Conservation (phyloP, 23 red algal genomes). For the Gracilaria vermiculophylla region DNA sequence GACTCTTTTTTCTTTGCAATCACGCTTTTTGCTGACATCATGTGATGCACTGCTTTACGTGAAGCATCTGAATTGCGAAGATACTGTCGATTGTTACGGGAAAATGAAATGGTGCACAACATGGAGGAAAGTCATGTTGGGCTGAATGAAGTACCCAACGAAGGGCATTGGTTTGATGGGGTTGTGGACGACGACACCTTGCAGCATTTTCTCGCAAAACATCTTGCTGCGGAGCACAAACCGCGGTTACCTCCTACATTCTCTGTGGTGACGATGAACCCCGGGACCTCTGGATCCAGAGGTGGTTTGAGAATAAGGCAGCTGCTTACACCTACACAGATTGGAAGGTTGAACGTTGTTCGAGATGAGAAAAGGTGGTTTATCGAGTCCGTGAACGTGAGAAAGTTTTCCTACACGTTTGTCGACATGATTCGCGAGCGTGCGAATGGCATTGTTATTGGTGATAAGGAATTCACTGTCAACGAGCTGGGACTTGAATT, state of each 20-base stretch:
- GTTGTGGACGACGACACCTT: conserved; percentile 56
- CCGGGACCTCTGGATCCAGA: conserved; percentile 33
- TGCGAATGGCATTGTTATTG: conserved; percentile 8
- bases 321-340: conserved; percentile 4
- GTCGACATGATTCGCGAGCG: conserved; percentile 28
- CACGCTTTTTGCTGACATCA: not conserved
- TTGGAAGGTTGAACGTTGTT: conserved; percentile 12
- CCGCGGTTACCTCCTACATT: conserved; percentile 17
- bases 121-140: conserved; percentile 11
- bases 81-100: conserved; percentile 37
- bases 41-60: not conserved
- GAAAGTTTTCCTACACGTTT: conserved; percentile 7
- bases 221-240: conserved; percentile 13
- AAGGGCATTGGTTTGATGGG: conserved; percentile 73
- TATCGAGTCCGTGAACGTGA: conserved; percentile 32
- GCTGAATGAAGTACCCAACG: conserved; percentile 42
- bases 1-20: not conserved
- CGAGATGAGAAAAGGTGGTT: conserved; percentile 24
- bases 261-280: conserved; percentile 53
- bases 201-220: conserved; percentile 30
- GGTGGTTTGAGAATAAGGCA: conserved; percentile 51
- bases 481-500: not conserved
- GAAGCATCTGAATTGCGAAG: conserved; percentile 46
- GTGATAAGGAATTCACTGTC: not conserved
- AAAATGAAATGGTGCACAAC: conserved; percentile 46